Conservation (phyloP, 1,139 yeast species). For the Debaryomyces sp. region DNA sequence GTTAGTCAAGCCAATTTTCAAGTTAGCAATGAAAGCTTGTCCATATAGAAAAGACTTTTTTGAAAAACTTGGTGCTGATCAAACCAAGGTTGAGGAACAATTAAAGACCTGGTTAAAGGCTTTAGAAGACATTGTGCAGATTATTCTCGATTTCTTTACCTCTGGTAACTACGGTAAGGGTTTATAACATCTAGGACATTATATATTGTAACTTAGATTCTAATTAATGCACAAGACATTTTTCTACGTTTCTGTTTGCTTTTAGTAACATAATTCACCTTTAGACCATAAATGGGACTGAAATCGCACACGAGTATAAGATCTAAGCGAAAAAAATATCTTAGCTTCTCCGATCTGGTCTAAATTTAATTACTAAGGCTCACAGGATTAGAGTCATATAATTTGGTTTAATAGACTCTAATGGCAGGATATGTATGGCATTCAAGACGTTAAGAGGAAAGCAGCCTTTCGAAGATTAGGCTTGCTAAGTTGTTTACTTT, state of each 20-base stretch:
- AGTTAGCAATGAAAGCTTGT: slow-evolving; percentile 94
- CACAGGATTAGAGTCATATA: not conserved
- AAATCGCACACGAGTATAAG: not conserved
- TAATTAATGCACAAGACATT: not conserved
- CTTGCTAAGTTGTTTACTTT: not conserved
- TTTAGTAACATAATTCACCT: not conserved
- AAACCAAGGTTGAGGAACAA: slow-evolving; percentile 65
- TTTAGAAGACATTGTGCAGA: slow-evolving; percentile 70
- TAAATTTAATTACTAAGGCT: not conserved
- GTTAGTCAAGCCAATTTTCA: slow-evolving; percentile 83
- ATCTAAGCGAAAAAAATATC: not conserved
- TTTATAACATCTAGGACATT: slow-evolving; percentile 42
- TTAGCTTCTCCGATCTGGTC: not conserved
- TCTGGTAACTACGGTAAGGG: slow-evolving; percentile 90
- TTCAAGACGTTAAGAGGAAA: not conserved
- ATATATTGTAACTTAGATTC: not conserved
- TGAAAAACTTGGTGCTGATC: slow-evolving; percentile 74
- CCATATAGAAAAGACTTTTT: slow-evolving; percentile 90
- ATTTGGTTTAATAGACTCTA: not conserved
- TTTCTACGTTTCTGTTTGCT: not conserved
- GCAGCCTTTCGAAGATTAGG: not conserved
- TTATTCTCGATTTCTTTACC: slow-evolving; percentile 73
- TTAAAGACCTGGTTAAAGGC: slow-evolving; percentile 75
- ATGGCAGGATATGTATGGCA: not conserved
- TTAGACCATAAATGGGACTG: not conserved